A percentile compares a stretch with the other conserved stretches of the same genome.
These are phyloP conservation scores for Hypoxylon lienhwacheense DNA, from an alignment of 495 filamentous ascomycete species.

Conservation along the genomic window DNA sequence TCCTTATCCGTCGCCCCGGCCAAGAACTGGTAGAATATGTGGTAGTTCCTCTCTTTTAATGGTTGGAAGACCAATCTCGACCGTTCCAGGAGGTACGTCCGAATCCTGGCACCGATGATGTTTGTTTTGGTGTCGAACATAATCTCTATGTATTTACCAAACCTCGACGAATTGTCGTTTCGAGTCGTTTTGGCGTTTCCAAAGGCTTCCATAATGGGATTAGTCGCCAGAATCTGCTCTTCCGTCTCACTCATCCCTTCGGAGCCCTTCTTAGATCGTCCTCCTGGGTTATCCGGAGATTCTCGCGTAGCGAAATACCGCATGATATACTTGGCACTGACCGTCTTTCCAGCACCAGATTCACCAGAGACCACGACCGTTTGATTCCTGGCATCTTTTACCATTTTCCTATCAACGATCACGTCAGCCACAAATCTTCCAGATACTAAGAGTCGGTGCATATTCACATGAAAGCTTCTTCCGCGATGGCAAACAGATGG, in stretches of 20 bases:
- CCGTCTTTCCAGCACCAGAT: conserved; percentile 97
- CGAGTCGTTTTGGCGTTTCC: conserved; percentile 98
- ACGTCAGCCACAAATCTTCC: conserved; percentile 20
- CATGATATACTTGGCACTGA: conserved; percentile 99
- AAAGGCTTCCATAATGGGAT: conserved; percentile 99
- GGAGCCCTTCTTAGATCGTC: conserved; percentile 71
- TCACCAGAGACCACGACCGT: conserved; percentile 98
- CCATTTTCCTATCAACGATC: conserved; percentile 74
- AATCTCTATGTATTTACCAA: conserved; percentile 99
- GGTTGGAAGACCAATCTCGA: conserved; percentile 98
- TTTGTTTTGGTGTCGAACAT: conserved; percentile 96
- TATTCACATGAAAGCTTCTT: conserved; percentile 94
- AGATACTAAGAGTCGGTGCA: neutral
- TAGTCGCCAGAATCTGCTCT: conserved; percentile 96
- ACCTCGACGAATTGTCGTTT: conserved; percentile 98
- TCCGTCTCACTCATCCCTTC: conserved; percentile 98
- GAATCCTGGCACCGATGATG: conserved; percentile 96
- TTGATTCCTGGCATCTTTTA: conserved; percentile 93
- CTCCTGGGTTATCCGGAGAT: conserved; percentile 83
- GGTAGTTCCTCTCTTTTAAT: conserved; percentile 96
- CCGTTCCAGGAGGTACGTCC: conserved; percentile 93
- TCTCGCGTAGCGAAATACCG: conserved; percentile 98
- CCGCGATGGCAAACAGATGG: conserved; percentile 97
- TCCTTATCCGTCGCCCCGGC: conserved; percentile 90
- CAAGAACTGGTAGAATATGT: conserved; percentile 98